These are phyloP conservation scores for Sugiyamaella pinicola DNA, from an alignment of 1,139 yeast species.

Conservation along the genomic window DNA sequence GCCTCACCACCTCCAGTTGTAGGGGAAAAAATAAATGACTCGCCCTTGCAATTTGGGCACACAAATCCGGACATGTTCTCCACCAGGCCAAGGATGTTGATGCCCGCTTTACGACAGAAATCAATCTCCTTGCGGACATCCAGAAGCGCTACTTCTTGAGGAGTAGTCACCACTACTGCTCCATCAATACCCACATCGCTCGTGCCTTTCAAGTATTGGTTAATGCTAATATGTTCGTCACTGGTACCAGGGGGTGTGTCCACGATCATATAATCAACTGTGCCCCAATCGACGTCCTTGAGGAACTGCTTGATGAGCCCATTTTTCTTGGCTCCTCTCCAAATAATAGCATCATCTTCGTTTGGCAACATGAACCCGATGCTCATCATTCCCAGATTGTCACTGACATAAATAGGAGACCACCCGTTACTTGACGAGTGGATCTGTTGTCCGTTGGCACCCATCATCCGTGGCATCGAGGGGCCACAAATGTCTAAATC, in stretches of 20 bases:
- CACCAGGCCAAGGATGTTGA: constrained; percentile 82
- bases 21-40: constrained; percentile 86
- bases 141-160: constrained; percentile 92
- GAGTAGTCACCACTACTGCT: constrained; percentile 92
- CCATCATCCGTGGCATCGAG: constrained; percentile 91
- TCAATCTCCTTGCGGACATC: constrained; percentile 97
- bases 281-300: constrained; percentile 96
- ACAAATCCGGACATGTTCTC: constrained; percentile 99
- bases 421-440: constrained; percentile 92
- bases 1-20: constrained; percentile 96
- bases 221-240: constrained; percentile 92
- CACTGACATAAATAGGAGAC: constrained; percentile 96
- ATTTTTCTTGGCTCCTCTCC: constrained; percentile 96
- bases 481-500: constrained; percentile 98
- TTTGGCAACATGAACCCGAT: constrained; percentile 95
- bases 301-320: constrained; percentile 91
- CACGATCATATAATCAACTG: constrained; percentile 81
- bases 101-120: constrained; percentile 88
- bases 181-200: constrained; percentile 74
- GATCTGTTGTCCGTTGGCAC: constrained; percentile 82
- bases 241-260: constrained; percentile 99
- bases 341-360: constrained; percentile 89
- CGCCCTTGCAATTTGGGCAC: constrained; percentile 91
- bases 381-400: constrained; percentile 92
- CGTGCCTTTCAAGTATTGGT: constrained; percentile 81